These are phyloP conservation scores for Arachnomyces sp. DNA, from an alignment of 2,329 filamentous ascomycete species.

Conservation along the genomic window DNA sequence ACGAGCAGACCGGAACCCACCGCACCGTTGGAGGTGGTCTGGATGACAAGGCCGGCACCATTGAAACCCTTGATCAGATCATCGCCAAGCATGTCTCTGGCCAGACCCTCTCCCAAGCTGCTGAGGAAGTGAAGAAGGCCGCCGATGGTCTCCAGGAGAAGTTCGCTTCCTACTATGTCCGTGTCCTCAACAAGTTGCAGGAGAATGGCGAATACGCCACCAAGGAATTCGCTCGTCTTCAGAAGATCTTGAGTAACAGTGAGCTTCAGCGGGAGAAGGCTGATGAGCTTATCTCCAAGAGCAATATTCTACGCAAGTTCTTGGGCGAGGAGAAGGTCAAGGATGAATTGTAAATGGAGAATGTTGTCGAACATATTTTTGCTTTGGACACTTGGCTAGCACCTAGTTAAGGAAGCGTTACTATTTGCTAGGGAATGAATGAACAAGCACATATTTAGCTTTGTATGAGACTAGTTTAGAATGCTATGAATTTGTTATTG, in stretches of 20 bases:
- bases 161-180: conserved; percentile 90
- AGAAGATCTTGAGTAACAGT: conserved; percentile 76
- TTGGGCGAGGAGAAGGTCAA: conserved; percentile 52
- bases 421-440: not conserved
- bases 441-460: too few species aligned
- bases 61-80: conserved; percentile 68
- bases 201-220: conserved; percentile 69
- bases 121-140: conserved; percentile 64
- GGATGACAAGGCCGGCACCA: conserved; percentile 69
- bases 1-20: conserved; percentile 82
- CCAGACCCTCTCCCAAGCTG: conserved; percentile 58
- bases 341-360: conserved; percentile 58
- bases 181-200: conserved; percentile 77
- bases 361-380: conserved; percentile 2
- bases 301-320: conserved; percentile 81
- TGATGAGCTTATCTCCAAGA: conserved; percentile 78
- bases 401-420: not conserved
- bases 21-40: conserved; percentile 74
- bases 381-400: conserved; percentile 6
- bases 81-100: conserved; percentile 61
- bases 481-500: not conserved
- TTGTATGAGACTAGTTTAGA: too few species aligned
- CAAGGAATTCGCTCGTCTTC: conserved; percentile 78
- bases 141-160: conserved; percentile 63
- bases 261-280: conserved; percentile 77